Evolutionary conservation across 495 filamentous ascomycete genomes (phyloP).

Genomic region (Amniculicola lignicola): DNA sequence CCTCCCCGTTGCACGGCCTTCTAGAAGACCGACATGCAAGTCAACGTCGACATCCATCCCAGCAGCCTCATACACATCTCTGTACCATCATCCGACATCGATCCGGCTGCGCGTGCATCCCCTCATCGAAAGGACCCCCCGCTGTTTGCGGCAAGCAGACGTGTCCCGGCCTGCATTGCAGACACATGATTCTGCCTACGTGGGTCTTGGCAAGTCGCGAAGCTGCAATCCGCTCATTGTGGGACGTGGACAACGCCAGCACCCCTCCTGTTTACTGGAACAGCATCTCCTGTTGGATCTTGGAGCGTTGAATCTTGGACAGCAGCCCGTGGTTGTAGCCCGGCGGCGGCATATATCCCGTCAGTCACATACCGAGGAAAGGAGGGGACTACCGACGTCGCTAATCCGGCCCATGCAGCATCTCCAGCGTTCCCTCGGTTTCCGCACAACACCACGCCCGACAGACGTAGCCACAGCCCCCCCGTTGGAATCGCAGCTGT

Average conservation of each 20-base stretch:
- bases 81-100: slow-evolving; percentile 20
- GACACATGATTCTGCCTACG: slow-evolving; percentile 33
- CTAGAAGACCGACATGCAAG: slow-evolving; percentile 25
- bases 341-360: neutral
- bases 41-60: slow-evolving; percentile 27
- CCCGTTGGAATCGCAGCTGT: no score
- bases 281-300: no score
- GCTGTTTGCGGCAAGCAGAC: neutral
- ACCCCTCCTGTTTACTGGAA: neutral
- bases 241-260: slow-evolving; percentile 6
- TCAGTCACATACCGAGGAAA: slow-evolving; percentile 14
- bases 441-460: no score
- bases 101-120: neutral
- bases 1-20: slow-evolving; percentile 26
- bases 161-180: slow-evolving; percentile 2
- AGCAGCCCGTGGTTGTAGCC: neutral
- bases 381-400: slow-evolving; percentile 6
- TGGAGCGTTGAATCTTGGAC: no score
- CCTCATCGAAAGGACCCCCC: neutral
- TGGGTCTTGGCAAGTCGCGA: slow-evolving; percentile 32
- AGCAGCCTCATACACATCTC: slow-evolving; percentile 2
- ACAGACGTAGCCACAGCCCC: no score
- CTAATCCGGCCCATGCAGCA: slow-evolving; percentile 4
- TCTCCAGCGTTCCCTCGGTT: neutral
- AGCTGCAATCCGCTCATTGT: slow-evolving; percentile 30